phyloP scores from a whole-genome alignment of 805 yeast genomes.

The Candida caryicola region DNA sequence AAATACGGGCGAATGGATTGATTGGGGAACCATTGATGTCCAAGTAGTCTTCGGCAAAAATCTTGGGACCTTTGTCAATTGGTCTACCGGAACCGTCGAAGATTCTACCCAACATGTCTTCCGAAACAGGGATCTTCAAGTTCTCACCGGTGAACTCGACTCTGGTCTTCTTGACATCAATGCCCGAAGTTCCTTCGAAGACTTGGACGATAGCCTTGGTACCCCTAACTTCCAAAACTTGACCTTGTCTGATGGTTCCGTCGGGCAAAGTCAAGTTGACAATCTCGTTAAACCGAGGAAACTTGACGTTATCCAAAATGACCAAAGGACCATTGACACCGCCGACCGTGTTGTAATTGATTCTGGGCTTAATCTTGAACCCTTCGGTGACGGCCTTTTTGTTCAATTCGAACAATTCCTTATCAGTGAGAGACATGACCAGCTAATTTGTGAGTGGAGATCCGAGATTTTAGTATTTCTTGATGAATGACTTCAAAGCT shows the following conservation, averaged over 20 bases:
- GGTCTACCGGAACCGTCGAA: slow-evolving; percentile 99
- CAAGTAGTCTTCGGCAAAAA: slow-evolving; percentile 96
- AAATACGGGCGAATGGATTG: slow-evolving; percentile 96
- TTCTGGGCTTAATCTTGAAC: slow-evolving; percentile 85
- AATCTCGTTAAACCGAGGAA: slow-evolving; percentile 85
- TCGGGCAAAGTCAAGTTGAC: slow-evolving; percentile 96
- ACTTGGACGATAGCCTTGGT: slow-evolving; percentile 97
- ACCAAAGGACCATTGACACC: slow-evolving; percentile 99
- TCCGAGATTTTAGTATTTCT: neutral
- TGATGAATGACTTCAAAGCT: neutral
- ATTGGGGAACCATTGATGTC: slow-evolving; percentile 99
- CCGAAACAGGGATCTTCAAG: slow-evolving; percentile 90
- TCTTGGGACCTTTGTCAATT: slow-evolving; percentile 96
- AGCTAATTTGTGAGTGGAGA: slow-evolving; percentile 5
- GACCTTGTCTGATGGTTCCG: slow-evolving; percentile 93
- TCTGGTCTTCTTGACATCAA: slow-evolving; percentile 95
- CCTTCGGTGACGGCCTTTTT: slow-evolving; percentile 90
- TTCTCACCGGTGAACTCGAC: slow-evolving; percentile 97
- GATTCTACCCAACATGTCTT: slow-evolving; percentile 95
- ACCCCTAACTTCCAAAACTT: slow-evolving; percentile 96
- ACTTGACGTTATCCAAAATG: slow-evolving; percentile 50
- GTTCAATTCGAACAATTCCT: slow-evolving; percentile 67
- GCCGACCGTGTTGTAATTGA: slow-evolving; percentile 92
- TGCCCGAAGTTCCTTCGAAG: slow-evolving; percentile 98
- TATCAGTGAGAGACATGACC: slow-evolving; percentile 35